A percentile compares a stretch with the other conserved stretches of the same genome.
Evolutionary conservation across 2,329 filamentous ascomycete species (phyloP).

Genomic region (Aspergillus aculeatus): DNA sequence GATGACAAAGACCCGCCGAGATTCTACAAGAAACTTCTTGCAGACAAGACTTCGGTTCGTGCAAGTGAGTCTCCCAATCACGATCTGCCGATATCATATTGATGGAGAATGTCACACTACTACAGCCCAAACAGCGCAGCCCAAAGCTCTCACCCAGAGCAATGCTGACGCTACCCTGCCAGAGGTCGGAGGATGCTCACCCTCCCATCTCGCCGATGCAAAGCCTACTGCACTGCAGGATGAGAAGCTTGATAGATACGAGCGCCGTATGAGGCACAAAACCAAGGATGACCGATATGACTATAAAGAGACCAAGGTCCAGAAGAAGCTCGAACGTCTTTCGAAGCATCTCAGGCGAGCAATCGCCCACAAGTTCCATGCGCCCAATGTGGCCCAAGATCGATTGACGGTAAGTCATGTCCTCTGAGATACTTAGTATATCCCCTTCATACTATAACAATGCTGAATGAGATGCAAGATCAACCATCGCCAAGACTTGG

Average conservation of each 20-base stretch:
- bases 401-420: constrained; percentile 51
- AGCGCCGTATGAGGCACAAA: constrained; percentile 56
- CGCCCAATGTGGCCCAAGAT: constrained; percentile 53
- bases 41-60: background rate
- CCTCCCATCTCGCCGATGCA: background rate
- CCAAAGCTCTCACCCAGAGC: too few relatives aligned
- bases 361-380: constrained; percentile 58
- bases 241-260: constrained; percentile 34
- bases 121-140: too few relatives aligned
- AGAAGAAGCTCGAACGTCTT: background rate
- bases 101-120: too few relatives aligned
- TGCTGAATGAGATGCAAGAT: constrained; percentile 22
- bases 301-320: constrained; percentile 28
- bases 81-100: too few relatives aligned
- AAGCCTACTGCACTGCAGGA: background rate
- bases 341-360: constrained; percentile 30
- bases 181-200: background rate
- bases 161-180: too few relatives aligned
- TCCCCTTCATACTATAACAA: background rate
- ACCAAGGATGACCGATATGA: constrained; percentile 59
- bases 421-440: background rate
- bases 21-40: background rate
- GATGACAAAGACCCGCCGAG: background rate
- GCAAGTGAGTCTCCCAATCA: too few relatives aligned
- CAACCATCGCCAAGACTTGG: constrained; percentile 21